Conservation (phyloP, 768 basidiomycete species). For the Postia placenta region DNA sequence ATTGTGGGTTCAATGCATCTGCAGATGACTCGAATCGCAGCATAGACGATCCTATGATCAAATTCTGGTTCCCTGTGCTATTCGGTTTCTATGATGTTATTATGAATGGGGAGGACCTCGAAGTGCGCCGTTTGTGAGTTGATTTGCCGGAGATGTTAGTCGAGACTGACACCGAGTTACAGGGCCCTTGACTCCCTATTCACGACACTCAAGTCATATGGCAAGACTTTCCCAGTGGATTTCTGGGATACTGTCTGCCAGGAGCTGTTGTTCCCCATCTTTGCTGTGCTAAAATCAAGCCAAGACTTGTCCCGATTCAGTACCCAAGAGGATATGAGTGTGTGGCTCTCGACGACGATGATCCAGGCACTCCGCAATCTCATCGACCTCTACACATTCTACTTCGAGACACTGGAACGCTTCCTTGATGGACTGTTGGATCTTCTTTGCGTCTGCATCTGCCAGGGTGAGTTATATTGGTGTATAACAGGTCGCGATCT, state of each 20-base stretch:
- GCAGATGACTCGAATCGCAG: constrained; percentile 26
- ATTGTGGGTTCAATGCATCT: constrained; percentile 41
- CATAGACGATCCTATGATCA: constrained; percentile 83
- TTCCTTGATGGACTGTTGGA: constrained; percentile 93
- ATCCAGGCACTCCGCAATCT: constrained; percentile 95
- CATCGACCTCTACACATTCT: constrained; percentile 92
- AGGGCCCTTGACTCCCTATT: constrained; percentile 98
- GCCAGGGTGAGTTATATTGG: constrained; percentile 68
- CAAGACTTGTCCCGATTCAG: constrained; percentile 90
- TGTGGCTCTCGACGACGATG: constrained; percentile 99
- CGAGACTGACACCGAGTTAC: too few species aligned
- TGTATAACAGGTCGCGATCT: not conserved
- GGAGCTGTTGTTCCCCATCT: constrained; percentile 96
- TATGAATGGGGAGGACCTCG: constrained; percentile 98
- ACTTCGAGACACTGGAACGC: constrained; percentile 86
- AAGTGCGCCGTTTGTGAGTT: constrained; percentile 90
- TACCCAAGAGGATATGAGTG: constrained; percentile 98
- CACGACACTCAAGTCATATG: constrained; percentile 87
- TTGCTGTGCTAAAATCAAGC: constrained; percentile 89
- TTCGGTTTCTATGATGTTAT: constrained; percentile 99
- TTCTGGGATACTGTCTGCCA: constrained; percentile 99
- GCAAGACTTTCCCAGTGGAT: constrained; percentile 74
- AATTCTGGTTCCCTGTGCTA: constrained; percentile 93
- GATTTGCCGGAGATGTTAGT: too few species aligned
- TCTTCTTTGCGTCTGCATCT: constrained; percentile 92